Conservation (phyloP, 805 yeast species). For the Spathaspora hagerdaliae region DNA sequence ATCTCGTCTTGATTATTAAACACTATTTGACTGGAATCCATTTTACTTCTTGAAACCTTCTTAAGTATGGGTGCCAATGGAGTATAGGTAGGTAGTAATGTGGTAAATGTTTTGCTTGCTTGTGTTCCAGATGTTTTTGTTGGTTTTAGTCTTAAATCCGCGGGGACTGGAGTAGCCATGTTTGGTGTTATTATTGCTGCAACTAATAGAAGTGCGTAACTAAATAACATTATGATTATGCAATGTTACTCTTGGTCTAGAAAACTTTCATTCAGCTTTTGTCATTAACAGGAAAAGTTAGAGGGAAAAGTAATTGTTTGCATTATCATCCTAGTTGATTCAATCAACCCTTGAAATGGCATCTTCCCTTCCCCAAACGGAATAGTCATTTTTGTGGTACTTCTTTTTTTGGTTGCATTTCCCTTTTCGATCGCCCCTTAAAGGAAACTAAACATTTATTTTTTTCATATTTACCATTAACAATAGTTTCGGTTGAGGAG, state of each 20-base stretch:
- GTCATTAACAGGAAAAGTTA: no score
- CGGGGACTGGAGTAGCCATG: constrained; percentile 27
- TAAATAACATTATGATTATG: background rate
- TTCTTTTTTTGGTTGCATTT: no score
- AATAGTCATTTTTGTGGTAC: no score
- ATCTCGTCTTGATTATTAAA: constrained; percentile 13
- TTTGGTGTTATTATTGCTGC: constrained; percentile 1
- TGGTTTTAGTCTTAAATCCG: constrained; percentile 21
- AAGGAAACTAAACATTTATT: no score
- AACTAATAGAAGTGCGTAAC: background rate
- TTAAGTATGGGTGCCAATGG: constrained; percentile 10
- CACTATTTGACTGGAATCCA: constrained; percentile 8
- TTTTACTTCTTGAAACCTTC: constrained; percentile 3
- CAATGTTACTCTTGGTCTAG: background rate
- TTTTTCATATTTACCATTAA: no score
- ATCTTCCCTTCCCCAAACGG: no score
- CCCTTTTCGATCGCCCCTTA: no score
- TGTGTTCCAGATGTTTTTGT: constrained; percentile 4
- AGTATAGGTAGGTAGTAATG: constrained; percentile 16
- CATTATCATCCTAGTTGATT: no score
- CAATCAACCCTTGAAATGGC: no score
- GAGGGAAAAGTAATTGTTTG: no score
- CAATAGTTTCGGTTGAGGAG: no score
- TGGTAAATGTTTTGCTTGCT: constrained; percentile 10
- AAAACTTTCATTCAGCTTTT: no score